These are phyloP conservation scores for Thermomyces lanuginosus DNA, from an alignment of 2,329 filamentous ascomycete genomes.

Conservation along the genomic window DNA sequence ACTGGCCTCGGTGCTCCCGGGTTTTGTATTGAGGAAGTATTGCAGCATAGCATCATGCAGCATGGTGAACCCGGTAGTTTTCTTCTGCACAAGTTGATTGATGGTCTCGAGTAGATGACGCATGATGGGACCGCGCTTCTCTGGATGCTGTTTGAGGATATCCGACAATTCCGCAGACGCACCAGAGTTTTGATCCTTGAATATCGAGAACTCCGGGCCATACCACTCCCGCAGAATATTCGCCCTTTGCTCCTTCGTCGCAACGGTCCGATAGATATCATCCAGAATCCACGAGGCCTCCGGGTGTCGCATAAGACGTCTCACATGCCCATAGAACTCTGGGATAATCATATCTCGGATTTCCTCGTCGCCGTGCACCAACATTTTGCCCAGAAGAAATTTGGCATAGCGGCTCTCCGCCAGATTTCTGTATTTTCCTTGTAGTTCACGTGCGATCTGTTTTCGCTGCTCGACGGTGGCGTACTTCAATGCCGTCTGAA, in stretches of 20 bases:
- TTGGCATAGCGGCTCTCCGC: constrained; percentile 96
- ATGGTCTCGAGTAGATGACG: constrained; percentile 71
- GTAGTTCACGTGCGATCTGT: constrained; percentile 71
- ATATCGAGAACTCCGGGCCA: constrained; percentile 77
- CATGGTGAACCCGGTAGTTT: constrained; percentile 91
- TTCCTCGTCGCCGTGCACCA: constrained; percentile 78
- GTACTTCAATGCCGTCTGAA: constrained; percentile 96
- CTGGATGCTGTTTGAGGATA: constrained; percentile 61
- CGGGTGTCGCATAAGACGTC: constrained; percentile 84
- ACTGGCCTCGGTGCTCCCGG: constrained; percentile 62
- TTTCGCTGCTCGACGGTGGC: constrained; percentile 68
- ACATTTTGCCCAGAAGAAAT: constrained; percentile 87
- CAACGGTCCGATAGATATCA: constrained; percentile 82
- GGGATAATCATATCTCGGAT: constrained; percentile 78
- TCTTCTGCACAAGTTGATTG: constrained; percentile 88
- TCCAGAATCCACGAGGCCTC: constrained; percentile 97
- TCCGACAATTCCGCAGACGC: constrained; percentile 50
- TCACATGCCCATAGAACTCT: constrained; percentile 88
- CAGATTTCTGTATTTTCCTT: constrained; percentile 66
- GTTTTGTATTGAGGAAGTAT: constrained; percentile 69
- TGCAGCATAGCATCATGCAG: constrained; percentile 97
- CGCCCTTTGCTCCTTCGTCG: constrained; percentile 72
- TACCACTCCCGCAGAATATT: constrained; percentile 88
- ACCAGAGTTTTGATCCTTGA: constrained; percentile 40
- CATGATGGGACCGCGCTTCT: constrained; percentile 78